These are phyloP conservation scores for Byssochlamys sp. DNA, from an alignment of 2,329 filamentous ascomycete species.

Conservation along the genomic window DNA sequence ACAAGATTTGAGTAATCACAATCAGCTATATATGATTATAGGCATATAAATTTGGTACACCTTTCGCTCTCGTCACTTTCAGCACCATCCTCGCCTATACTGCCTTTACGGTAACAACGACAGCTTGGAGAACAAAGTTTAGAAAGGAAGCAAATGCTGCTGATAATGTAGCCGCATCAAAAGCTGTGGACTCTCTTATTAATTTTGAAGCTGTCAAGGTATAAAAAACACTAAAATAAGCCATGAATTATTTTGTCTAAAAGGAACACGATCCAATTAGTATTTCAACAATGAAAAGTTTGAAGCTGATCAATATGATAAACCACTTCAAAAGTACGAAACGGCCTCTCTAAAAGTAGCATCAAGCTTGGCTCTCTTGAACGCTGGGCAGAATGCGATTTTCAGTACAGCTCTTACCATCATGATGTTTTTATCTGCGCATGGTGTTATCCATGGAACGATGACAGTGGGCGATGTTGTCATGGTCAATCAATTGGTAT, in stretches of 20 bases:
- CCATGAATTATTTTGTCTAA: too few species aligned
- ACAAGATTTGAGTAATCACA: neutral
- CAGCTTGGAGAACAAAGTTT: conserved; percentile 94
- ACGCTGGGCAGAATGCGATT: conserved; percentile 91
- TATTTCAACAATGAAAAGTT: conserved; percentile 99
- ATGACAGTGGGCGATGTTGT: conserved; percentile 91
- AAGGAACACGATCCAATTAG: too few species aligned
- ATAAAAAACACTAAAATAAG: too few species aligned
- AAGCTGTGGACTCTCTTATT: conserved; percentile 91
- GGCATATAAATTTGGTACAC: conserved; percentile 86
- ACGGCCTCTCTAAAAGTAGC: conserved; percentile 92
- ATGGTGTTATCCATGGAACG: conserved; percentile 70
- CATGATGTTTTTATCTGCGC: conserved; percentile 96
- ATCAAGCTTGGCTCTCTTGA: conserved; percentile 83
- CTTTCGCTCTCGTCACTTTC: conserved; percentile 83
- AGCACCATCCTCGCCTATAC: conserved; percentile 88
- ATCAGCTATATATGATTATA: conserved; percentile 17
- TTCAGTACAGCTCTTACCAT: conserved; percentile 86
- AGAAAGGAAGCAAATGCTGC: conserved; percentile 88
- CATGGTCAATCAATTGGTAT: conserved; percentile 97
- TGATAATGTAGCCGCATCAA: conserved; percentile 88
- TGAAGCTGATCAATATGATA: conserved; percentile 82
- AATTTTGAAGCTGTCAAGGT: conserved; percentile 99
- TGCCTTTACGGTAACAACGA: conserved; percentile 90
- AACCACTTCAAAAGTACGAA: conserved; percentile 75